Conservation (phyloP, 2,329 filamentous ascomycete species). For the Aureobasidium sp. region DNA sequence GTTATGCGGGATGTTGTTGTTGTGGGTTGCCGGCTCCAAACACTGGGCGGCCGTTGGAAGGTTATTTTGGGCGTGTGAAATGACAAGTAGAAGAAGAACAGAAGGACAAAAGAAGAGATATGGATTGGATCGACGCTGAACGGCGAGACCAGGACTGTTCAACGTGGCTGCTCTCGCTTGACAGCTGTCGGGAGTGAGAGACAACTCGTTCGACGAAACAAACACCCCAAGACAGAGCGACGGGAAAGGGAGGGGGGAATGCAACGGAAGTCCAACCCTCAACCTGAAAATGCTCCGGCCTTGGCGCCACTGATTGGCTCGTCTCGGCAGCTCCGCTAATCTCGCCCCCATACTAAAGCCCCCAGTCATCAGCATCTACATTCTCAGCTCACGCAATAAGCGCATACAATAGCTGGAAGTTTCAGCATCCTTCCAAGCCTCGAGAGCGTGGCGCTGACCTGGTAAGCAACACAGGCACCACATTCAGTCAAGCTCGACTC, state of each 20-base stretch:
- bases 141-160: background rate
- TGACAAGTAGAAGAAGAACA: background rate
- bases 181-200: background rate
- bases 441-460: background rate
- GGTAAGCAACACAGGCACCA: background rate
- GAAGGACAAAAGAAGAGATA: background rate
- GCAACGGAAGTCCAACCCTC: background rate
- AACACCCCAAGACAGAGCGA: background rate
- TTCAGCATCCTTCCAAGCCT: background rate
- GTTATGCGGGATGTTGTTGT: slow-evolving; percentile 12
- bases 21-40: background rate
- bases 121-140: background rate
- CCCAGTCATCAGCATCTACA: background rate
- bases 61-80: background rate
- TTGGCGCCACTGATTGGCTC: background rate
- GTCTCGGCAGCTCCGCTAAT: background rate
- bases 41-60: slow-evolving; percentile 6
- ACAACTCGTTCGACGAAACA: slow-evolving; percentile 1
- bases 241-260: background rate
- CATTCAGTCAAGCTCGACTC: background rate
- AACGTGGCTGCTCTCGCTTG: background rate
- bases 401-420: background rate
- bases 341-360: background rate
- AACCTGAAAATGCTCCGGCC: background rate
- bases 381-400: background rate